phyloP scores from a whole-genome alignment of 78 protist species.

The Monosiga brevicollis region DNA sequence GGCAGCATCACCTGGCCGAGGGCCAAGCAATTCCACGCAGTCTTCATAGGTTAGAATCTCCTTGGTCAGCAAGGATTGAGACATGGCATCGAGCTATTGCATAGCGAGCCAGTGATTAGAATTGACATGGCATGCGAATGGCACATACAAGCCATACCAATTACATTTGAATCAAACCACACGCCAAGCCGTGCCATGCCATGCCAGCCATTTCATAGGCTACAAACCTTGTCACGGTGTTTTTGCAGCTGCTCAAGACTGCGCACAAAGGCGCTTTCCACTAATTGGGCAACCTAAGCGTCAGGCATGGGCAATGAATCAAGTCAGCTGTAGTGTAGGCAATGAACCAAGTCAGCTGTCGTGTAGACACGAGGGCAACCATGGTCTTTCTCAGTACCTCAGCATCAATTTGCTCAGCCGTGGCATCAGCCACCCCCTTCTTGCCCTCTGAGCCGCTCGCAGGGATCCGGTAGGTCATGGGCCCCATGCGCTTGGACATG shows the following conservation, averaged over 20 bases:
- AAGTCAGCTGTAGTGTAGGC: too few relatives aligned
- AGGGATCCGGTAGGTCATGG: constrained; percentile 35
- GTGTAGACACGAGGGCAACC: background rate
- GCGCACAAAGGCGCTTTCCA: constrained; percentile 9
- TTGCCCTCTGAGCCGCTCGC: background rate
- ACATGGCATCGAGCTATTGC: background rate
- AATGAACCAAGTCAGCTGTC: constrained; percentile 13
- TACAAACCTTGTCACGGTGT: too few relatives aligned
- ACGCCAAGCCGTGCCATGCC: too few relatives aligned
- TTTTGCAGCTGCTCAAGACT: too few relatives aligned
- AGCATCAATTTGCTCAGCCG: constrained; percentile 52
- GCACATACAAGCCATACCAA: background rate
- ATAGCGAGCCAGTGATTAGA: background rate
- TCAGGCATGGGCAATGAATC: too few relatives aligned
- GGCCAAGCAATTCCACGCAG: constrained; percentile 7
- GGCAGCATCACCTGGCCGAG: too few relatives aligned
- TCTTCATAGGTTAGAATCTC: constrained; percentile 6
- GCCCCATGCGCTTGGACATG: constrained; percentile 69
- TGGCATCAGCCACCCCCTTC: constrained; percentile 31
- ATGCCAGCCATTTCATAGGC: too few relatives aligned
- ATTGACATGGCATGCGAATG: background rate
- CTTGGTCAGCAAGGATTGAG: background rate
- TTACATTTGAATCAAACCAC: constrained; percentile 25
- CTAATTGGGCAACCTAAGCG: constrained; percentile 40
- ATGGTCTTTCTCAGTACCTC: background rate